Percentiles rank a stretch among this genome's conserved stretches.
Conservation (phyloP, 2,329 filamentous ascomycete genomes). For the Cladosporium sp. region DNA sequence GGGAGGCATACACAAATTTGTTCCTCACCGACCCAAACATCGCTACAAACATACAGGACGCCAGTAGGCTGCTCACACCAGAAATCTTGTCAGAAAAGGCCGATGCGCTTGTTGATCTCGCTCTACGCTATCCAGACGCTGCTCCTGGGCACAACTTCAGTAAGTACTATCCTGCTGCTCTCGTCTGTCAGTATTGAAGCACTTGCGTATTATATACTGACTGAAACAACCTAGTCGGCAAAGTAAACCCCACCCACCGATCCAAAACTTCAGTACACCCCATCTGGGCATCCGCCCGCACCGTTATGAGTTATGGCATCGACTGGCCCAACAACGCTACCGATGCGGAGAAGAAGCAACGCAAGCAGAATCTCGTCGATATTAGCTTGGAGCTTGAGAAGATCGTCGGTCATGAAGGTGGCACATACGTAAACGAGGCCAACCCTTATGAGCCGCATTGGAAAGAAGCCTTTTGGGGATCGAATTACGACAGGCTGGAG, state of each 20-base stretch:
- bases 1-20: not conserved
- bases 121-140: not conserved
- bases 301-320: slow-evolving; percentile 8
- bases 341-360: not conserved
- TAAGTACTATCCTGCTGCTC: not conserved
- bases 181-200: not conserved
- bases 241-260: slow-evolving; percentile 1
- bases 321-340: slow-evolving; percentile 10
- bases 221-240: not conserved
- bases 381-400: not conserved
- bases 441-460: slow-evolving; percentile 13
- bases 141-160: slow-evolving; percentile 4
- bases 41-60: slow-evolving; percentile 6
- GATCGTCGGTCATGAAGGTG: not conserved
- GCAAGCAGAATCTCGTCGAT: not conserved
- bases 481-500: not conserved
- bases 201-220: not conserved
- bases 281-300: slow-evolving; percentile 1
- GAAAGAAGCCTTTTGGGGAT: slow-evolving; percentile 6
- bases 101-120: not conserved
- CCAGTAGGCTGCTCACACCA: not conserved
- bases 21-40: slow-evolving; percentile 4
- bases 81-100: not conserved
- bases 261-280: slow-evolving; percentile 6
- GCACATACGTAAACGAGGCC: slow-evolving; percentile 1